Base-by-base conservation (phyloP, 306 rosid species). In the Trifolium fragiferum region DNA sequence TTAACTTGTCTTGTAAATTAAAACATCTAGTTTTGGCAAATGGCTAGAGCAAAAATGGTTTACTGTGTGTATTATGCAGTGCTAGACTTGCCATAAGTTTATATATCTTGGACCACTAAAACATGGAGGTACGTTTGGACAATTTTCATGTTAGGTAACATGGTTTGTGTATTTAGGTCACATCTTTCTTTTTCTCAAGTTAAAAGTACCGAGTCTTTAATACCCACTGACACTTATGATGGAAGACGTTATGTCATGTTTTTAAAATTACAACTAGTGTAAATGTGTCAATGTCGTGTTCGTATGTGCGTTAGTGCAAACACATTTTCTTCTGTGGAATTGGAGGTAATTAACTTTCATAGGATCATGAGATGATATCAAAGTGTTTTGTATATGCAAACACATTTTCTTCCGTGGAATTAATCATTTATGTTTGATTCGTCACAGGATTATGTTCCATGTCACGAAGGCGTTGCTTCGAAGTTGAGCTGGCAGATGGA, bases 381-480 rank as follows among this genome's bases (percentile, higher is more conserved):
- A 12, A 66, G 38, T 35, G 16, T 7, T 7, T 20, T 43, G 10
- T 43, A 12, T 40, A 25, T 18, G 23, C 8, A 30, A 53, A n/a
- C 59, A 18, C 60, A 30, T 74, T 68, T 40, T 68, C 44, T 60
- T 59, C 37, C 4, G 23, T 37, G 38, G 32, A 76, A 41, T 51
- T 68, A 43, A 37, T n/a, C n/a, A n/a, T n/a, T n/a, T n/a, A n/a
- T 19, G 78, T 78, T 68, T 47, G 44, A 68, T 62, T 76, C 47
- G 13, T 76, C 20, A 7, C 81, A 95, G 99, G 99, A 92, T 8
- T 95, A 95, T 11, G 93, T 89, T 70, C 98, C 98, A 4, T 89
- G 98, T 70, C 99, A 89, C 59, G 98, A 95, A 83, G 81, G 98
- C 68, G 99, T 84, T 79, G 97, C 98, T 83, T 83, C 98, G 73